A percentile compares a stretch with the other conserved stretches of the same genome.
These are phyloP conservation scores for Kwoniella pini DNA, from an alignment of 768 basidiomycete species.

Conservation along the genomic window DNA sequence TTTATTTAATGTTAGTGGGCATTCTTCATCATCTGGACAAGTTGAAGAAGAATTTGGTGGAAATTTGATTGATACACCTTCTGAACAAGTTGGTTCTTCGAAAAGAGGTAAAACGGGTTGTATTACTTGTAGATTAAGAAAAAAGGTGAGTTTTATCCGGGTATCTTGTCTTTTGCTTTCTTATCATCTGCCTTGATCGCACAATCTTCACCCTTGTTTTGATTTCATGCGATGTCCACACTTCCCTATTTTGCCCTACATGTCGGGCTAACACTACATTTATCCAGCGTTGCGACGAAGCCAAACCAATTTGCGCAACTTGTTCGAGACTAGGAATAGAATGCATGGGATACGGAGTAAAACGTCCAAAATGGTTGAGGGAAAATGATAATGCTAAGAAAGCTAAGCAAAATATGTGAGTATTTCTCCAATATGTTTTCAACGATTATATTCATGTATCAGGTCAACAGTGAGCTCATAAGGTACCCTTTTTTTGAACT, in stretches of 20 bases:
- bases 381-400: constrained; percentile 51
- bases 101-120: constrained; percentile 46
- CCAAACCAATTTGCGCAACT: constrained; percentile 27
- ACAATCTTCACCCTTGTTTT: too few relatives aligned
- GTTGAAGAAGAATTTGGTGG: too few relatives aligned
- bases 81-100: background rate
- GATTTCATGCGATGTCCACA: too few relatives aligned
- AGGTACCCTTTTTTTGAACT: too few relatives aligned
- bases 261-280: too few relatives aligned
- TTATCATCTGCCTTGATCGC: background rate
- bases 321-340: constrained; percentile 31
- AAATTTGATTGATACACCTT: background rate
- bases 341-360: constrained; percentile 33
- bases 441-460: too few relatives aligned
- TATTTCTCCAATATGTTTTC: too few relatives aligned
- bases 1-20: too few relatives aligned
- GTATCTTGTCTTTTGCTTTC: background rate
- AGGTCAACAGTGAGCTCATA: too few relatives aligned
- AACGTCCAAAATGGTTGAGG: constrained; percentile 47
- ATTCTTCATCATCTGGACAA: too few relatives aligned
- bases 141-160: constrained; percentile 23
- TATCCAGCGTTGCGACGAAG: constrained; percentile 31
- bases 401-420: constrained; percentile 48
- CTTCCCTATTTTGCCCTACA: too few relatives aligned
- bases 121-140: constrained; percentile 56